Conservation (phyloP, 2,329 filamentous ascomycete species). For the Metarhizium brunneum region DNA sequence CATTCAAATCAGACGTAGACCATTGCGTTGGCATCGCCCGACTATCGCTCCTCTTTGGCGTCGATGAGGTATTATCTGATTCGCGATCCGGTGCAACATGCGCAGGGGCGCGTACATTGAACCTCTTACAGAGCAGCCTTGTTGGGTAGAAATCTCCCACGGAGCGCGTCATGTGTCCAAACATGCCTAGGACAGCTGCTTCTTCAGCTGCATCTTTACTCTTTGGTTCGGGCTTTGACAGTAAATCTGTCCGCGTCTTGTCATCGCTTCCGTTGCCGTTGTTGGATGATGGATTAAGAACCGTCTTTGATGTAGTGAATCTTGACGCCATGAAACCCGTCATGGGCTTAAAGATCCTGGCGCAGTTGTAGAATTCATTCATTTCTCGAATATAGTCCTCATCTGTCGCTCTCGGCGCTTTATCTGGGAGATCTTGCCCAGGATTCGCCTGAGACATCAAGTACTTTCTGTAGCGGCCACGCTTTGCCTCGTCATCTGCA, state of each 20-base stretch:
- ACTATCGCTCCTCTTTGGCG: neutral
- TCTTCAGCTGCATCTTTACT: conserved; percentile 64
- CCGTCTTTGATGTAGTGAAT: conserved; percentile 65
- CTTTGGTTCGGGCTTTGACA: conserved; percentile 24
- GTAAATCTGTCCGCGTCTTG: conserved; percentile 12
- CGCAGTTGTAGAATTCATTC: conserved; percentile 59
- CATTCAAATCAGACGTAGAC: neutral
- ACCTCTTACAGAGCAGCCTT: conserved; percentile 84
- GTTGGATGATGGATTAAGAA: conserved; percentile 17
- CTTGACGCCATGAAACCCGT: conserved; percentile 87
- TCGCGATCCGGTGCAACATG: conserved; percentile 49
- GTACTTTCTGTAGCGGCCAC: conserved; percentile 70
- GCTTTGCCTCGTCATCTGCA: conserved; percentile 69
- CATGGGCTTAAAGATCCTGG: conserved; percentile 78
- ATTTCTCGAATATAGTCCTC: conserved; percentile 78
- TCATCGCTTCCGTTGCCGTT: conserved; percentile 6
- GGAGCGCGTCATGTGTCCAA: conserved; percentile 74
- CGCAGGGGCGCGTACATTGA: conserved; percentile 72
- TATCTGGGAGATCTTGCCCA: conserved; percentile 36
- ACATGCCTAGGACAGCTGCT: conserved; percentile 87
- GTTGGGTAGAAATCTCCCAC: conserved; percentile 67
- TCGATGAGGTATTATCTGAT: conserved; percentile 17
- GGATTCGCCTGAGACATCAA: conserved; percentile 60
- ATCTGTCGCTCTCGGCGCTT: conserved; percentile 34
- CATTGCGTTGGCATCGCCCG: neutral